These are phyloP conservation scores for Cystobasidium pallidum DNA, from an alignment of 1,284 basidiomycete genomes.

Conservation along the genomic window DNA sequence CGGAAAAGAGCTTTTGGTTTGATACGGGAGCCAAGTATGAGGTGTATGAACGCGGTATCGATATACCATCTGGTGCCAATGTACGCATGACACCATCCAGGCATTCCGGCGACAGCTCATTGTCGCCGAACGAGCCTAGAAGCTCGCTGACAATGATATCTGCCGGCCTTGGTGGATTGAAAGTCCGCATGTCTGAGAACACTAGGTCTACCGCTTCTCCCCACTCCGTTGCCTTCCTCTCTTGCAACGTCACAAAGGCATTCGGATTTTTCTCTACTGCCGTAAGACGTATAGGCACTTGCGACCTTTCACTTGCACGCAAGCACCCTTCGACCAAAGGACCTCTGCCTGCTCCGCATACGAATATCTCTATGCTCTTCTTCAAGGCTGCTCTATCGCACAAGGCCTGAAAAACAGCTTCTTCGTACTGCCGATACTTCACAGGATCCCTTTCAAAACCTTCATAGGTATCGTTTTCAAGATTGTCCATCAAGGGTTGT, in stretches of 20 bases:
- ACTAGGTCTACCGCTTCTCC: constrained; percentile 75
- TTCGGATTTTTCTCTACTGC: constrained; percentile 96
- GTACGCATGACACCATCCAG: constrained; percentile 52
- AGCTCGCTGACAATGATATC: constrained; percentile 97
- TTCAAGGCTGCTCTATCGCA: constrained; percentile 65
- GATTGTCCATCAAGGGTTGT: constrained; percentile 94
- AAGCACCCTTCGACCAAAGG: constrained; percentile 88
- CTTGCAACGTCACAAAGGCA: constrained; percentile 86
- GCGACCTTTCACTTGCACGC: constrained; percentile 72
- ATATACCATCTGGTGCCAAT: constrained; percentile 67
- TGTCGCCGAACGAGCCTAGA: constrained; percentile 96
- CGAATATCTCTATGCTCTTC: constrained; percentile 63
- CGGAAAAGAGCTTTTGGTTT: constrained; percentile 86
- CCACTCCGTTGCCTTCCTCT: constrained; percentile 81
- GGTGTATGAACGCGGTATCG: constrained; percentile 94
- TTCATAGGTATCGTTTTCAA: constrained; percentile 93
- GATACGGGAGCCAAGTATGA: constrained; percentile 91
- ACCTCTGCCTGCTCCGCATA: constrained; percentile 94
- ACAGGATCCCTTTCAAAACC: constrained; percentile 97
- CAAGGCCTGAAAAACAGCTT: constrained; percentile 84
- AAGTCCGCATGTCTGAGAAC: constrained; percentile 89
- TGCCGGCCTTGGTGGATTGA: constrained; percentile 77
- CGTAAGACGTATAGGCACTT: constrained; percentile 68
- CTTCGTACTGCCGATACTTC: constrained; percentile 94
- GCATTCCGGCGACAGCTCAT: constrained; percentile 90